Evolutionary conservation across 805 yeast species (phyloP).

Genomic region (Candida xiaguanensis): DNA sequence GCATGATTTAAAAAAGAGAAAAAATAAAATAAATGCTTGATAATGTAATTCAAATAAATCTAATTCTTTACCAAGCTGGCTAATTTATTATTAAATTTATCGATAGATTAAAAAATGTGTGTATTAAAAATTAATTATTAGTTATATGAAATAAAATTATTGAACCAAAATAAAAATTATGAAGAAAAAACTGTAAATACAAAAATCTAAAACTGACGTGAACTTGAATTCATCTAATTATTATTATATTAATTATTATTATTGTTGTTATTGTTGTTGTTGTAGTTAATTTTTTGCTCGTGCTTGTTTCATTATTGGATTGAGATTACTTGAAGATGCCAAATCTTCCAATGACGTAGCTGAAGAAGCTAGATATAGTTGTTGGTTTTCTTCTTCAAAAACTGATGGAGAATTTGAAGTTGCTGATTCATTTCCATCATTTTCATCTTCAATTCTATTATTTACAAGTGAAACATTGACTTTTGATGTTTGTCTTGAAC

Average conservation of each 20-base stretch:
- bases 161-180: not conserved
- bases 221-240: not conserved
- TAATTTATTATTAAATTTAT: too few species aligned
- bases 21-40: too few species aligned
- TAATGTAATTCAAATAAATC: too few species aligned
- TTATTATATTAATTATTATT: too few species aligned
- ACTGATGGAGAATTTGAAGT: conserved; percentile 38
- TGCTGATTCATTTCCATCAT: conserved; percentile 19
- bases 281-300: not conserved
- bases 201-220: not conserved
- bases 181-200: not conserved
- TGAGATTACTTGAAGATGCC: conserved; percentile 1
- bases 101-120: too few species aligned
- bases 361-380: conserved; percentile 28
- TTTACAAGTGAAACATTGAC: conserved; percentile 12
- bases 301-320: conserved; percentile 1
- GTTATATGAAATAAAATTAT: not conserved
- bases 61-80: too few species aligned
- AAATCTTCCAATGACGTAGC: conserved; percentile 34
- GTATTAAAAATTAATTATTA: not conserved
- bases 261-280: not conserved
- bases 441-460: not conserved
- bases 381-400: conserved; percentile 26
- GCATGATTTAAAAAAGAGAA: too few species aligned
- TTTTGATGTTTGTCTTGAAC: conserved; percentile 29